Base-by-base conservation (phyloP, 2,329 filamentous ascomycete genomes). In the Nannizziopsis barbatae region DNA sequence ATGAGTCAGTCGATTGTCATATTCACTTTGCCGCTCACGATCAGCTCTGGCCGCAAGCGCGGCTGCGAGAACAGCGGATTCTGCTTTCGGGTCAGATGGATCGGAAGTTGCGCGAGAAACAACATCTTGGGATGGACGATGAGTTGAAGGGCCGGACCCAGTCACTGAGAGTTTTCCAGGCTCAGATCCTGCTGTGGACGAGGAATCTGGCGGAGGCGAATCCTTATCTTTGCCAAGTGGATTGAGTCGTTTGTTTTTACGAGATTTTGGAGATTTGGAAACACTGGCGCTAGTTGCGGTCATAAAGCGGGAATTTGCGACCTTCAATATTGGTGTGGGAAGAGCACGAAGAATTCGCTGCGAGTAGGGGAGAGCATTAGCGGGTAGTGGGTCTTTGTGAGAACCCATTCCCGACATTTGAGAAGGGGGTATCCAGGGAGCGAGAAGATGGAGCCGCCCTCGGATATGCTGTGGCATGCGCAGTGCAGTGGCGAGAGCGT, bases 401-500 rank as follows among this genome's bases (percentile, higher is more conserved):
- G 85, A 81, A 22, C 83, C 81, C 55, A 89, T 82, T 14, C 84
- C 81, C 46, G 81, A 88, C 74, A 95, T 84, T 62, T 95, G 88
- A 3, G 87, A 96, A 0, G 92, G 92, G 1, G 92, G 92, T 41
- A 98, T 96, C 92, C 88, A 95, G 0, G 92, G 92, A 0, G 92
- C 90, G 7, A 98, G 75, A 2, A 98, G 77, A 65, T 98, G 92
- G 48, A 98, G 92, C 46, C 87, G 83, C 15, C 92, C 92, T 5
- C 89, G 83, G 52, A 98, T 93, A 60, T 95, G 86, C 59, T 95
- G 89, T 3, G 92, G 92, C 78, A 98, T 94, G 39, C 92, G 85
- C 39, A 98, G 73, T 0, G 92, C 92, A 0, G 92, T 96, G 0
- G 92, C 92, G 14, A 98, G 76, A 1, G 92, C 92, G 62, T 98